A percentile compares a stretch with the other conserved stretches of the same genome.
phyloP scores from a whole-genome alignment of 2,329 filamentous ascomycete species.

The Fusarium sublunatum region DNA sequence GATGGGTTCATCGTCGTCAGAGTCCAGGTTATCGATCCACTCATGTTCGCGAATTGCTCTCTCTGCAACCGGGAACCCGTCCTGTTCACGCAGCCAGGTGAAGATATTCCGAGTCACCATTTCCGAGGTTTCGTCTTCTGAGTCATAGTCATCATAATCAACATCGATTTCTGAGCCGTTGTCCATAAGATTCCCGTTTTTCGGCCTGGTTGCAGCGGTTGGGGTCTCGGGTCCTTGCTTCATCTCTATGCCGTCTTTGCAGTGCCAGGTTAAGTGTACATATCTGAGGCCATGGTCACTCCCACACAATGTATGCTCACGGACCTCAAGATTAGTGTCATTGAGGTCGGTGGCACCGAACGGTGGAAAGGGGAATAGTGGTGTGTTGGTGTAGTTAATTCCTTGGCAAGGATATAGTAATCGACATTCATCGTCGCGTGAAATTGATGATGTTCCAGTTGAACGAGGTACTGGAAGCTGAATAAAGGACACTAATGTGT shows the following conservation, averaged over 20 bases:
- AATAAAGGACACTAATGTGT: conserved; percentile 27
- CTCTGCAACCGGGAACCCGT: no score
- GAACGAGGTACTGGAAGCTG: conserved; percentile 11
- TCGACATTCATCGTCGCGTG: conserved; percentile 37
- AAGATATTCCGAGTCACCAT: no score
- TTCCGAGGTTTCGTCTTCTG: conserved; percentile 22
- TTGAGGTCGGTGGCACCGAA: conserved; percentile 27
- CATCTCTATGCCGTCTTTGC: not conserved
- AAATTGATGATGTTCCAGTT: conserved; percentile 6
- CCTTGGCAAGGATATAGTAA: conserved; percentile 32
- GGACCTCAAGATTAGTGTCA: conserved; percentile 37
- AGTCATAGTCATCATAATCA: conserved; percentile 23
- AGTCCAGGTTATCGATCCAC: conserved; percentile 47
- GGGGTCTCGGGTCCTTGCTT: not conserved
- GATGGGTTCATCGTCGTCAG: conserved; percentile 43
- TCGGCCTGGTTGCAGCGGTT: not conserved
- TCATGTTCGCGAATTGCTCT: no score
- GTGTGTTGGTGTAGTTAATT: conserved; percentile 16
- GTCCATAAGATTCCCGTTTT: not conserved
- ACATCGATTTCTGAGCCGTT: not conserved
- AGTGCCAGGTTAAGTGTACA: conserved; percentile 16
- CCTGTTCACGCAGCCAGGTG: no score
- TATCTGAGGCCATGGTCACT: conserved; percentile 15
- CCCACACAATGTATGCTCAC: conserved; percentile 18
- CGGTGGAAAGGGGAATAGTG: conserved; percentile 32